Percentiles rank a stretch among this genome's conserved stretches.
Evolutionary conservation across 768 basidiomycete species (phyloP).

Genomic region (Fistulinella prunicolor): DNA sequence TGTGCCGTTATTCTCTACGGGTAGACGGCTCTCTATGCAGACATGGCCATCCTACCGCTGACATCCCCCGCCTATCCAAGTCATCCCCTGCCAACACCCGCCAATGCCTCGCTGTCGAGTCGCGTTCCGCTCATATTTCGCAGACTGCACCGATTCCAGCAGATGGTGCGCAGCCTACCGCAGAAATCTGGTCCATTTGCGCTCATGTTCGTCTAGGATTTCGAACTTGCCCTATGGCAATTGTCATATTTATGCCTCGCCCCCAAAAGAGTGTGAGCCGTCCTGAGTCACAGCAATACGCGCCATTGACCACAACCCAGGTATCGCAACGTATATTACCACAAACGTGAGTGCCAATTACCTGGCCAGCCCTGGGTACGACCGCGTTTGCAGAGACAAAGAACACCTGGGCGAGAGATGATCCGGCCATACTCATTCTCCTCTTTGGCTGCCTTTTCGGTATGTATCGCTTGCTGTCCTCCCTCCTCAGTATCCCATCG

Average conservation of each 20-base stretch:
- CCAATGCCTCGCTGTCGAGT: slow-evolving; percentile 34
- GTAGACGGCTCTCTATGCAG: slow-evolving; percentile 8
- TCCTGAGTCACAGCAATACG: not conserved
- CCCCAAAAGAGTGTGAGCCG: slow-evolving; percentile 81
- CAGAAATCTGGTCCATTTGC: too few species aligned
- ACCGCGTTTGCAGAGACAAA: slow-evolving; percentile 70
- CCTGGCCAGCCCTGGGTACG: not conserved
- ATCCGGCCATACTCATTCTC: slow-evolving; percentile 91
- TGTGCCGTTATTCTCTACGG: slow-evolving; percentile 15
- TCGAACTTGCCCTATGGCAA: slow-evolving; percentile 96
- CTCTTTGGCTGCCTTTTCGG: slow-evolving; percentile 76
- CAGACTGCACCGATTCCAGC: slow-evolving; percentile 75
- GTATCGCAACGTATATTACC: slow-evolving; percentile 96
- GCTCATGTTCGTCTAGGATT: slow-evolving; percentile 59
- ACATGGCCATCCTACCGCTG: slow-evolving; percentile 35
- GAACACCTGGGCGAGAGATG: slow-evolving; percentile 97
- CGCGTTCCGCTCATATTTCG: slow-evolving; percentile 80
- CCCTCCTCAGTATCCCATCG: not conserved
- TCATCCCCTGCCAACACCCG: slow-evolving; percentile 13
- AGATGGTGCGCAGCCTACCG: too few species aligned
- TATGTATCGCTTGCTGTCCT: slow-evolving; percentile 24
- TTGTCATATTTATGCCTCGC: slow-evolving; percentile 90
- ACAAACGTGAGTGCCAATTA: slow-evolving; percentile 68
- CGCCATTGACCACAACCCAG: slow-evolving; percentile 37
- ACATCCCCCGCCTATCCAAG: slow-evolving; percentile 26